Evolutionary conservation across 176 grass and related monocot genomes (phyloP), one percentile per base, ranked within the genome.

Genomic region (Zoysia japonica): DNA sequence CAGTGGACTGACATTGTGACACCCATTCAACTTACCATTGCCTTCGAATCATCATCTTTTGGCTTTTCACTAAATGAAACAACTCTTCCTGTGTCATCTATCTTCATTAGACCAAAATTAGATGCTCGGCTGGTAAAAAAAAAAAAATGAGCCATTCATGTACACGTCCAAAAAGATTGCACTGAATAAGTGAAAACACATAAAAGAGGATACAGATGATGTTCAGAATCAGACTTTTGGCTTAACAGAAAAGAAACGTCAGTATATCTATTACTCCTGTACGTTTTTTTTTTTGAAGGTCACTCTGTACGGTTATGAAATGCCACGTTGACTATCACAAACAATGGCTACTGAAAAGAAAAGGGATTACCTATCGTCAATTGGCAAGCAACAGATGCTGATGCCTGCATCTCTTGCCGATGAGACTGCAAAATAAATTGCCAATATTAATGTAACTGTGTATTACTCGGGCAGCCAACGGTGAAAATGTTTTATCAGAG

Each of bases 91-190:
- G 84, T 90, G 52, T 80, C 67, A 2, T 94, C 88, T 87, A 90
- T 94, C 75, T 95, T 98, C 88, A 98, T 93, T 72, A 98, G 71
- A 78, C 90, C 92, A 83, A 95, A 98, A 91, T 93, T 88, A 71
- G 96, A 98, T 38, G 96, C 92, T 56, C 92, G 90, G 37, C 95
- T 94, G 80, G 74, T 65, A 28, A 28, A 89, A 28, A 28, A n/a
- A n/a, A 89, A 85, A 48, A 83, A 55, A 55, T 16, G 3, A 72
- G 45, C 50, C 7, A 67, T 87, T 82, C 55, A 78, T 78, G 40
- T 47, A 13, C 13, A 56, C 38, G 57, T 65, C 49, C 12, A 28
- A 61, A 82, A n/a, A 20, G 9, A 35, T 36, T 20, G 41, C 62
- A 72, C n/a, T 57, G 17, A 61, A 61, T 7, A 2, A 61, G 19